Percentiles rank a stretch among this genome's conserved stretches.
Evolutionary conservation across 441 rosid species (phyloP).

Genomic region (Pelargonium exstipulatum): DNA sequence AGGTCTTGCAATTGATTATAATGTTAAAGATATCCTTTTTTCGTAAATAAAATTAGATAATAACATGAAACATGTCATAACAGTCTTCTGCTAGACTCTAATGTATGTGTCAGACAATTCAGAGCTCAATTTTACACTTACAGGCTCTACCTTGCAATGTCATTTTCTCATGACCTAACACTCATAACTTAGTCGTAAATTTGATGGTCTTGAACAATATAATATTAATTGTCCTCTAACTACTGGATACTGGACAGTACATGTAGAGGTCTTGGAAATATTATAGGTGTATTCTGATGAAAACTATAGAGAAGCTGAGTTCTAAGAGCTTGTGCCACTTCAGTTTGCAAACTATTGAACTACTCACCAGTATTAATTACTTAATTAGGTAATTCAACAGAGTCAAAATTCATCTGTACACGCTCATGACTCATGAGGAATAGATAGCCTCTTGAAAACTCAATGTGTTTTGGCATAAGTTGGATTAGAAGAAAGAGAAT

Average conservation of each 20-base stretch:
- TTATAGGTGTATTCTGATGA: neutral
- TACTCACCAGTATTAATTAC: neutral
- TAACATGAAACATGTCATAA: neutral
- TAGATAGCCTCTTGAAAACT: neutral
- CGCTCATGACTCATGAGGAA: neutral
- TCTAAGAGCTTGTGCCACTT: neutral
- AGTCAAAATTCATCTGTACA: neutral
- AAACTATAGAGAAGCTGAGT: neutral
- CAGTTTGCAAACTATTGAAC: neutral
- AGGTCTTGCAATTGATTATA: constrained; percentile 78
- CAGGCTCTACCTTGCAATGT: neutral
- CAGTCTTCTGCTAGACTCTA: constrained; percentile 8
- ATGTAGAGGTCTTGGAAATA: neutral
- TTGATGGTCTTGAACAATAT: neutral
- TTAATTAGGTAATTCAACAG: neutral
- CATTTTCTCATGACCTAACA: neutral
- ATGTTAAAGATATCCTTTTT: constrained; percentile 81
- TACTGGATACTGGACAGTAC: neutral
- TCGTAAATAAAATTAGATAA: neutral
- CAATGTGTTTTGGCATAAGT: neutral
- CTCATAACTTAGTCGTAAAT: neutral
- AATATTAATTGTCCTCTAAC: neutral
- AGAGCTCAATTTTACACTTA: neutral
- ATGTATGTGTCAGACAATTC: neutral
- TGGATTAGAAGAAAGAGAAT: neutral